phyloP scores from a whole-genome alignment of 768 basidiomycete genomes.

The Mycena epipterygia region DNA sequence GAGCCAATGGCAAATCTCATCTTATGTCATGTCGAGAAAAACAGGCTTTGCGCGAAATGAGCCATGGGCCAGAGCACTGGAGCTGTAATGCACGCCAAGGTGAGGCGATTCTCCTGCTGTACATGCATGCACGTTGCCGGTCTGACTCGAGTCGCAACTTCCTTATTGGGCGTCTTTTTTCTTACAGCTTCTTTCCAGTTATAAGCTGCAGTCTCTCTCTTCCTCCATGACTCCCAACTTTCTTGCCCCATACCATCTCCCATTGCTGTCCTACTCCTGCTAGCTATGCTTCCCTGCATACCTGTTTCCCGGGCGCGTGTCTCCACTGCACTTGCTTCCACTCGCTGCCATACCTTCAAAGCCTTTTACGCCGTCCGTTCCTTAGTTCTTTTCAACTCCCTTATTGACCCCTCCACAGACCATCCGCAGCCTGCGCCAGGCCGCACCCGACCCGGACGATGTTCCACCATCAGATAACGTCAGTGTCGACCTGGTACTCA shows the following conservation, averaged over 20 bases:
- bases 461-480: conserved; percentile 65
- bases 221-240: conserved; percentile 17
- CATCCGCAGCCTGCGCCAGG: conserved; percentile 53
- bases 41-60: too few relatives aligned
- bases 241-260: conserved; percentile 22
- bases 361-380: conserved; percentile 70
- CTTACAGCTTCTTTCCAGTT: neutral
- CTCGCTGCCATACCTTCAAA: conserved; percentile 57
- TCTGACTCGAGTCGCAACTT: too few relatives aligned
- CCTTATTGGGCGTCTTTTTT: neutral
- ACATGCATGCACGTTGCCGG: too few relatives aligned
- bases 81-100: too few relatives aligned
- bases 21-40: too few relatives aligned
- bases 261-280: conserved; percentile 28
- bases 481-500: conserved; percentile 37
- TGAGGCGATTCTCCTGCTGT: too few relatives aligned
- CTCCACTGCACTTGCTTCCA: conserved; percentile 49
- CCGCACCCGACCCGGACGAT: conserved; percentile 54
- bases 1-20: too few relatives aligned
- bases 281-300: conserved; percentile 55
- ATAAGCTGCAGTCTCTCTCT: conserved; percentile 26
- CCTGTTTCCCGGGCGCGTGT: conserved; percentile 48
- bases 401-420: conserved; percentile 52
- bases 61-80: too few relatives aligned
- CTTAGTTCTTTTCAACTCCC: neutral